Base-by-base conservation (phyloP, 495 filamentous ascomycete species). In the Talaromyces adpressus region DNA sequence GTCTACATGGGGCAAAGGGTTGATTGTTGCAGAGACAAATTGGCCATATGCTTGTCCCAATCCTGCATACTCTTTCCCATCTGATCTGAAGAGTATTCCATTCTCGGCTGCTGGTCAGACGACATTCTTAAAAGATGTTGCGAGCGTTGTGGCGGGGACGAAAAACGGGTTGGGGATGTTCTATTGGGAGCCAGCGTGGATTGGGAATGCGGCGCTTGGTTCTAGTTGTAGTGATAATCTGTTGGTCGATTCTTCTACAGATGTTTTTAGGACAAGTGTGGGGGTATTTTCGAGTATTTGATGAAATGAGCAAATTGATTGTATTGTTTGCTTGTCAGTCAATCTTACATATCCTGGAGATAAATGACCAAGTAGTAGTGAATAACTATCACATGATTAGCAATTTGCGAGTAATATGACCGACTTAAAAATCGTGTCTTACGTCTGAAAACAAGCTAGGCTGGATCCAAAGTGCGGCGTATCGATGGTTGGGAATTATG, bases 121-220 rank as follows among this genome's bases (percentile, higher is more conserved):
- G 39, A 79, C 75, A 2, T 90, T 82, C 71, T 65, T 89, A 65
- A 68, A 80, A 64, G 70, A 80, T 36, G 70, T 89, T 59, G 85
- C 84, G 0, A 71, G 66, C n/a, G 75, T 84, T 4, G 77, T 89
- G 41, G 73, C 74, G 2, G 77, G 70, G 6, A 79, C 83, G 4
- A 75, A 71, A 3, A 79, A 80, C 11, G 76, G 75, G 0, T 23
- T 75, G 61, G 87, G 87, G 0, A 64, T 90, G 51, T 88, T 88
- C 67, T 91, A 89, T 61, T 90, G 88, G 87, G 86, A 90, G 69
- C 88, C 87, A 4, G 86, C 82, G 7, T 90, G 87, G 87, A 76
- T 89, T 52, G 73, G 83, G 52, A 89, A 89, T 70, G 81, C 80
- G 12, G 80, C 71, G 12, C 71, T 89, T 62, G 87, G 88, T 23